Percentiles rank a stretch among this genome's conserved stretches.
These are phyloP conservation scores for Claviceps lovelessii DNA, from an alignment of 2,329 filamentous ascomycete species.

Conservation along the genomic window DNA sequence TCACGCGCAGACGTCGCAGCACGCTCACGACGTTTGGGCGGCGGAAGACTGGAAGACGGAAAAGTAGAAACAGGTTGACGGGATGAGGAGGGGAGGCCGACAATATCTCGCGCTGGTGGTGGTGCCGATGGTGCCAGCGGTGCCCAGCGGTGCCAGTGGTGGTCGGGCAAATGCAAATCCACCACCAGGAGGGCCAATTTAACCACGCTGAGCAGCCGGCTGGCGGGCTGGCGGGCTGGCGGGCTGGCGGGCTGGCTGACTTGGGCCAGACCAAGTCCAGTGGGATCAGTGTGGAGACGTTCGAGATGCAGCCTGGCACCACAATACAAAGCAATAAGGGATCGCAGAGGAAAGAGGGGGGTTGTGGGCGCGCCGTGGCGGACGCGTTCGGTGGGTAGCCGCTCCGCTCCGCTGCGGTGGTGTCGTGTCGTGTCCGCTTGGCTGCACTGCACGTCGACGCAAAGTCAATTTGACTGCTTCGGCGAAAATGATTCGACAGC, in stretches of 20 bases:
- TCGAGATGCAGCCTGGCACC: background rate
- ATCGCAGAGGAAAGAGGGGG: background rate
- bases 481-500: background rate
- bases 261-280: background rate
- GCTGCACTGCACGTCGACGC: background rate
- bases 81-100: background rate
- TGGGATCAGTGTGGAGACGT: conserved; percentile 1
- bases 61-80: background rate
- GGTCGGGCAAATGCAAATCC: background rate
- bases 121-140: too few relatives aligned
- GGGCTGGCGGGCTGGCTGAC: background rate
- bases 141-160: background rate
- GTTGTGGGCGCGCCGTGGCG: background rate
- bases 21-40: background rate
- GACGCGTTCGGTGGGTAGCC: too few relatives aligned
- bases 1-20: background rate
- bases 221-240: background rate
- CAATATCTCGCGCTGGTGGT: background rate
- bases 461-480: background rate
- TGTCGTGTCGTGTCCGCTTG: background rate
- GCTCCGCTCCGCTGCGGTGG: too few relatives aligned
- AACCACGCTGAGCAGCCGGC: background rate
- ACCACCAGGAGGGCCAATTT: background rate
- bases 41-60: background rate
- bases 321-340: background rate